Percentiles rank a stretch among this genome's conserved stretches.
These are phyloP conservation scores for Boletus rubescentipes DNA, from an alignment of 768 basidiomycete species.

Conservation along the genomic window DNA sequence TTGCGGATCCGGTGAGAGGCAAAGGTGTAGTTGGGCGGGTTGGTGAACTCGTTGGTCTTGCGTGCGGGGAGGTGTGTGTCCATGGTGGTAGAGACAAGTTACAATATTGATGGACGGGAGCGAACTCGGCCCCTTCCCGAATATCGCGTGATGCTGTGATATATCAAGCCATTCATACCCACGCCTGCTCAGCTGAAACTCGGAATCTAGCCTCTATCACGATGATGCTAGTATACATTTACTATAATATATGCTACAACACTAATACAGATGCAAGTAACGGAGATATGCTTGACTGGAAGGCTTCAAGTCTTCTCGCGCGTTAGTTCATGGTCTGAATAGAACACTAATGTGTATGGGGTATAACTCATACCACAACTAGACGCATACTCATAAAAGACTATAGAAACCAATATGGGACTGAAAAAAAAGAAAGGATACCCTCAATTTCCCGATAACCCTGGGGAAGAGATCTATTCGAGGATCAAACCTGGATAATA, in stretches of 20 bases:
- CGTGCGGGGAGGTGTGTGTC: slow-evolving; percentile 21
- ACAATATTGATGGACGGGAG: slow-evolving; percentile 1
- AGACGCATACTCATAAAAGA: slow-evolving; percentile 12
- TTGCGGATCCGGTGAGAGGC: slow-evolving; percentile 61
- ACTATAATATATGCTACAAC: slow-evolving; percentile 24
- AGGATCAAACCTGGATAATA: slow-evolving; percentile 28
- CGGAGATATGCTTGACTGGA: slow-evolving; percentile 2
- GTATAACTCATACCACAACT: slow-evolving; percentile 16
- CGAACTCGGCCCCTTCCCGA: neutral
- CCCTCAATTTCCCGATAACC: neutral
- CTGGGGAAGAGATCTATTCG: slow-evolving; percentile 16
- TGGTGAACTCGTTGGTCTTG: slow-evolving; percentile 44
- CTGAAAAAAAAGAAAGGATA: neutral
- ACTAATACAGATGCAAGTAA: slow-evolving; percentile 13
- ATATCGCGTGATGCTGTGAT: neutral
- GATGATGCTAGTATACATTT: slow-evolving; percentile 18
- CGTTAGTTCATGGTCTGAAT: too few species aligned
- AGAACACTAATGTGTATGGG: slow-evolving; percentile 5
- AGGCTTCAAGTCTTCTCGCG: neutral
- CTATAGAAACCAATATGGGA: slow-evolving; percentile 1
- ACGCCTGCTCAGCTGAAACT: neutral
- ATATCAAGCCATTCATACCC: slow-evolving; percentile 24
- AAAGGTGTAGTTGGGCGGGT: slow-evolving; percentile 67
- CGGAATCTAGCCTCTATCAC: too few species aligned
- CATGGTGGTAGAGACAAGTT: slow-evolving; percentile 24